Evolutionary conservation across 345 rosid species (phyloP), one percentile per base, ranked within the genome.

Genomic region (Bruguiera sexangula): DNA sequence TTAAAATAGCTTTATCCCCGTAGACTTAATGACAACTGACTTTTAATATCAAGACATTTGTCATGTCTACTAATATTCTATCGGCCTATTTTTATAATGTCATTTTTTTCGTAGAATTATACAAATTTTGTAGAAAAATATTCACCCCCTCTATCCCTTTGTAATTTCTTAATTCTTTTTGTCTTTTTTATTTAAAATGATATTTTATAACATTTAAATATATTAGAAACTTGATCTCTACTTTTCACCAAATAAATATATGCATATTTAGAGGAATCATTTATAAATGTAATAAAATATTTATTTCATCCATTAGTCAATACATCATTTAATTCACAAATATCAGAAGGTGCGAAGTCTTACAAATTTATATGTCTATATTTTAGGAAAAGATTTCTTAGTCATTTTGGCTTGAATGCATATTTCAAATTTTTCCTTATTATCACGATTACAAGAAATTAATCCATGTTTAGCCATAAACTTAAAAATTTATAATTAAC

Each of bases 371-470:
- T 5, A 6, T 2, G 62, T 53, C 63, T 53, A 32, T 61, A 11
- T 48, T 13, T 43, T 64, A 6, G 55, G 20, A 64, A 72, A 72
- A 20, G 63, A 32, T 21, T 72, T 72, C 34, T 30, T 72, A 8
- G 58, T 65, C 57, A 65, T 65, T 30, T 65, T 65, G 4, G 65
- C 37, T 72, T 65, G 43, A 6, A 65, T 19, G 19, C 70, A 65
- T 9, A 65, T 24, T 29, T 37, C 57, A 10, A 55, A 8, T 19
- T 54, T 8, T n/a, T 65, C n/a, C 21, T 22, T 2, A 62, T 62
- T 7, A 22, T 72, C 31, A 29, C 39, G 13, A 0, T 62, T 26
- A 55, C 20, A 64, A 8, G 37, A 6, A 18, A 72, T 39, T 2
- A 30, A 27, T 1, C 16, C 22, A 37, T 65, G 39, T 20, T 58